Conservation (phyloP, 148 eudicot genomes). For the Selenicereus undatus region DNA sequence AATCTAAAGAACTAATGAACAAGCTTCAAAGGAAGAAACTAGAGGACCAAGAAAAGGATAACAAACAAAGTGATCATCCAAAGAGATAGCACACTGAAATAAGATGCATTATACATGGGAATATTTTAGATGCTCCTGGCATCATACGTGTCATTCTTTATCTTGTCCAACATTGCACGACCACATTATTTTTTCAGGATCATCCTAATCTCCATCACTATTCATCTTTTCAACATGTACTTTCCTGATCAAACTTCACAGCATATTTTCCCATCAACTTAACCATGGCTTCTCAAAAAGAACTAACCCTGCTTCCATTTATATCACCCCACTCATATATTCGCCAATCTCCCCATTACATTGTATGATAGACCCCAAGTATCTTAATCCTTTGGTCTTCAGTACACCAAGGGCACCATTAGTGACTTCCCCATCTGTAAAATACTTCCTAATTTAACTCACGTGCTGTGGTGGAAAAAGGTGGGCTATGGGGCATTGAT, state of each 20-base stretch:
- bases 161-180: background rate
- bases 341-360: background rate
- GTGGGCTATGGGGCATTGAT: background rate
- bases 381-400: background rate
- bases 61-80: background rate
- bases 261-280: background rate
- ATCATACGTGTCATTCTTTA: background rate
- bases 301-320: too few relatives aligned
- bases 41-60: background rate
- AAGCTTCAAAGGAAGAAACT: conserved; percentile 1
- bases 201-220: background rate
- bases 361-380: background rate
- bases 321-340: too few relatives aligned
- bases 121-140: background rate
- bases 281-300: background rate
- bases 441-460: background rate
- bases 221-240: background rate
- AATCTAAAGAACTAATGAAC: conserved; percentile 6
- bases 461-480: background rate
- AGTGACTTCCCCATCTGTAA: background rate
- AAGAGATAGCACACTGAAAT: background rate
- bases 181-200: background rate
- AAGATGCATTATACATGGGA: background rate
- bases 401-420: background rate
- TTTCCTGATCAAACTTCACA: background rate